These are phyloP conservation scores for Babesia ovis DNA, from an alignment of 169 alveolate species.

Conservation along the genomic window DNA sequence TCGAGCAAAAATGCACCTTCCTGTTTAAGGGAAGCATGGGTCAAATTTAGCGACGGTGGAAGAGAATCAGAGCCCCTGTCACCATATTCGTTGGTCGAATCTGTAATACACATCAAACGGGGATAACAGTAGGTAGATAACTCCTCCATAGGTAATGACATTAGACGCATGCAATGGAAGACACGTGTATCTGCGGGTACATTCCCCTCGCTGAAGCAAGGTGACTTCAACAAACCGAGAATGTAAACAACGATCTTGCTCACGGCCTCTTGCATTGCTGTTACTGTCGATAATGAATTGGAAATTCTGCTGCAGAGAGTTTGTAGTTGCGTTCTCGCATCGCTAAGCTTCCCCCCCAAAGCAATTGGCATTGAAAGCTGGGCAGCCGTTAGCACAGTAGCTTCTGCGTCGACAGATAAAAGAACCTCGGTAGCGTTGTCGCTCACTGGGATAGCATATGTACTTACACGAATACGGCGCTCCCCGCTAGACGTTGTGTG, in stretches of 20 bases:
- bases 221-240: constrained; percentile 82
- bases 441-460: constrained; percentile 90
- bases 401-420: constrained; percentile 78
- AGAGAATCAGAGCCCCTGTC: constrained; percentile 43
- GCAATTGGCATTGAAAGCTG: constrained; percentile 73
- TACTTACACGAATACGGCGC: constrained; percentile 96
- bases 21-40: constrained; percentile 81
- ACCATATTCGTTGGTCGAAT: constrained; percentile 50
- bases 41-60: constrained; percentile 71
- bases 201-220: constrained; percentile 82
- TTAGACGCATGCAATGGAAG: constrained; percentile 79
- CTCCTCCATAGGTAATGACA: constrained; percentile 75
- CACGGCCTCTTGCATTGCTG: constrained; percentile 58
- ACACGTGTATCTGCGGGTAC: constrained; percentile 77
- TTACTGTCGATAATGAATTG: constrained; percentile 55
- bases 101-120: constrained; percentile 76
- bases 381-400: constrained; percentile 69
- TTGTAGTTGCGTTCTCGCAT: constrained; percentile 81
- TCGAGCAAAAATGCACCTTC: constrained; percentile 86
- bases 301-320: constrained; percentile 67
- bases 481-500: constrained; percentile 97
- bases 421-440: constrained; percentile 81
- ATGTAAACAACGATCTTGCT: constrained; percentile 69
- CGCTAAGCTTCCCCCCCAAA: constrained; percentile 78
- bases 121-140: constrained; percentile 83